phyloP scores from a whole-genome alignment of 768 basidiomycete species.

The Tulasnella sp. region DNA sequence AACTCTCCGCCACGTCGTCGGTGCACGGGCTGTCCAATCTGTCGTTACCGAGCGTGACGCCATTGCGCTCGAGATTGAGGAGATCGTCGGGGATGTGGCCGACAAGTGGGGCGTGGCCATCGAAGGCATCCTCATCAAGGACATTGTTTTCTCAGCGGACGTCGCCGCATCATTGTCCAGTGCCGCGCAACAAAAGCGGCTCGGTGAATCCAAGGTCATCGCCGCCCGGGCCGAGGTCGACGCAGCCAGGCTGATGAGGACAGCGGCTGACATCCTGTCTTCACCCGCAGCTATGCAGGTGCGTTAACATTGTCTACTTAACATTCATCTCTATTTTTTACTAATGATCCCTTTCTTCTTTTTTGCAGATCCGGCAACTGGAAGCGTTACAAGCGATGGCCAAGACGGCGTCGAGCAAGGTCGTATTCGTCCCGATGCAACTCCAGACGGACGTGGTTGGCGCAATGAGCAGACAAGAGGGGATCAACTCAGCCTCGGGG shows the following conservation, averaged over 20 bases:
- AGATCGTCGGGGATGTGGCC: constrained; percentile 84
- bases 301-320: too few species aligned
- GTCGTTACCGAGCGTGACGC: constrained; percentile 96
- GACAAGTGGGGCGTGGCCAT: constrained; percentile 97
- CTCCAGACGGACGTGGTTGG: constrained; percentile 18
- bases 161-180: constrained; percentile 85
- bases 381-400: constrained; percentile 96
- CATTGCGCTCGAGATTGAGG: constrained; percentile 92
- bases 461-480: constrained; percentile 1
- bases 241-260: constrained; percentile 88
- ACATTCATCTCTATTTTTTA: too few species aligned
- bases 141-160: constrained; percentile 86
- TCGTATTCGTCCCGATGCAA: constrained; percentile 83
- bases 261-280: constrained; percentile 90
- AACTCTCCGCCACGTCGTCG: constrained; percentile 94
- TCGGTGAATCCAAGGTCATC: constrained; percentile 94
- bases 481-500: not conserved
- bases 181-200: constrained; percentile 93
- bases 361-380: constrained; percentile 83
- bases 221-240: constrained; percentile 95
- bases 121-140: constrained; percentile 76
- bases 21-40: constrained; percentile 86
- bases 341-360: too few species aligned
- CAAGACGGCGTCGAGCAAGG: constrained; percentile 76
- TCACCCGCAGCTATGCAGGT: constrained; percentile 96